Conservation (phyloP, 768 basidiomycete genomes). For the Tricholoma furcatifolium region DNA sequence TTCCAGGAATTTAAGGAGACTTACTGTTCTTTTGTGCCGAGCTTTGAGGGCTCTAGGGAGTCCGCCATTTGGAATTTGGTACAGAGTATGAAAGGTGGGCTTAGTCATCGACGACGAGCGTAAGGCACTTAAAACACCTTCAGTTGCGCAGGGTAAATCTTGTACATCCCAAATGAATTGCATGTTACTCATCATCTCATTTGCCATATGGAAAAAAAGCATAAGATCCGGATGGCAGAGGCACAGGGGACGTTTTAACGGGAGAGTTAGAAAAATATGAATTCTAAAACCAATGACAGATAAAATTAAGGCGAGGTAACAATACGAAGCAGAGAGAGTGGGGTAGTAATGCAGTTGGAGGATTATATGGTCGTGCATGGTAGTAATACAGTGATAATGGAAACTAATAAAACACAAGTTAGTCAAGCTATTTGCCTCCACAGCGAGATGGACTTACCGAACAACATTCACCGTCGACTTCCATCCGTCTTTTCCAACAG, state of each 20-base stretch:
- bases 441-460: constrained; percentile 1
- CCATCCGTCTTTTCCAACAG: constrained; percentile 79
- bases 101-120: constrained; percentile 28
- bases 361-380: constrained; percentile 14
- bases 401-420: constrained; percentile 4
- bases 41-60: constrained; percentile 60
- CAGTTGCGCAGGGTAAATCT: too few species aligned
- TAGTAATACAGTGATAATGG: constrained; percentile 15
- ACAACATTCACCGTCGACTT: constrained; percentile 29
- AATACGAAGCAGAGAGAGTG: constrained; percentile 1
- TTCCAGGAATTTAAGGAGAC: constrained; percentile 18
- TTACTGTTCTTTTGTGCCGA: constrained; percentile 81
- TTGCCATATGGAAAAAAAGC: too few species aligned
- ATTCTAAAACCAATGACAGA: not conserved
- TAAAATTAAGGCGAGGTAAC: not conserved
- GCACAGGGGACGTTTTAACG: not conserved
- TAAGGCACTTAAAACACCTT: not conserved
- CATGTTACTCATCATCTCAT: too few species aligned
- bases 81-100: constrained; percentile 9
- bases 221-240: not conserved
- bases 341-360: constrained; percentile 11
- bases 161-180: not conserved
- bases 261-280: too few species aligned
- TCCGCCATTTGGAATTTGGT: constrained; percentile 16
- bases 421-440: not conserved